Conservation (phyloP, 768 basidiomycete species). For the Aureoboletus auriporus region DNA sequence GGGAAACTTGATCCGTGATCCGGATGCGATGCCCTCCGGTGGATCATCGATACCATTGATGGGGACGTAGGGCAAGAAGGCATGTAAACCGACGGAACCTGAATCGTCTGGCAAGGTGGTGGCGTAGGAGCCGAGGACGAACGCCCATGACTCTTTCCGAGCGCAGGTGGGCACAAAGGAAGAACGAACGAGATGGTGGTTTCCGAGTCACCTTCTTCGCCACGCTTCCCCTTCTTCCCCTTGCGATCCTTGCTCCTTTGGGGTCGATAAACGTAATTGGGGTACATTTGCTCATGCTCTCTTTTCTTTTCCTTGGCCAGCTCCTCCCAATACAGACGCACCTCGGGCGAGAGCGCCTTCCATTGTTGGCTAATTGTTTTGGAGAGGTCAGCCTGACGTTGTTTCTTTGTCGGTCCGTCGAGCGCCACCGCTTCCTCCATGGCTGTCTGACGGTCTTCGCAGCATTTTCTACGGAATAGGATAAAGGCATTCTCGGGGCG, state of each 20-base stretch:
- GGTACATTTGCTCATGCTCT: constrained; percentile 72
- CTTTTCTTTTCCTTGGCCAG: constrained; percentile 76
- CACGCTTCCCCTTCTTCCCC: constrained; percentile 39
- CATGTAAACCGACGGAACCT: constrained; percentile 60
- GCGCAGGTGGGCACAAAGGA: constrained; percentile 36
- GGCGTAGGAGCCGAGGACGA: constrained; percentile 62
- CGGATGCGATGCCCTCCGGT: constrained; percentile 52
- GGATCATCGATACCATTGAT: constrained; percentile 51
- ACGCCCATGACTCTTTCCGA: constrained; percentile 42
- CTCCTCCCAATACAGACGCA: constrained; percentile 71
- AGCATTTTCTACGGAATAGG: constrained; percentile 76
- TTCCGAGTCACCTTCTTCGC: constrained; percentile 46
- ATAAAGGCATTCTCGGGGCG: constrained; percentile 85
- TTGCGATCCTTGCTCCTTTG: constrained; percentile 52
- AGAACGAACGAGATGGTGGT: constrained; percentile 47
- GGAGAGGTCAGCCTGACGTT: constrained; percentile 73
- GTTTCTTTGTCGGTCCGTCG: constrained; percentile 56
- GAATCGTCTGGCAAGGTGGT: constrained; percentile 62
- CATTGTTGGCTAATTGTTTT: constrained; percentile 82
- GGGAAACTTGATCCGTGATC: constrained; percentile 41
- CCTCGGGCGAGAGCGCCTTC: constrained; percentile 63
- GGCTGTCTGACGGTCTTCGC: constrained; percentile 62
- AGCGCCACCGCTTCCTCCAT: constrained; percentile 41
- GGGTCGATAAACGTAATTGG: constrained; percentile 76
- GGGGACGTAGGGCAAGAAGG: constrained; percentile 66